Evolutionary conservation across 164 flowering plant genomes (phyloP), one percentile per base, ranked within the genome.

Genomic region (Buxus sempervirens): DNA sequence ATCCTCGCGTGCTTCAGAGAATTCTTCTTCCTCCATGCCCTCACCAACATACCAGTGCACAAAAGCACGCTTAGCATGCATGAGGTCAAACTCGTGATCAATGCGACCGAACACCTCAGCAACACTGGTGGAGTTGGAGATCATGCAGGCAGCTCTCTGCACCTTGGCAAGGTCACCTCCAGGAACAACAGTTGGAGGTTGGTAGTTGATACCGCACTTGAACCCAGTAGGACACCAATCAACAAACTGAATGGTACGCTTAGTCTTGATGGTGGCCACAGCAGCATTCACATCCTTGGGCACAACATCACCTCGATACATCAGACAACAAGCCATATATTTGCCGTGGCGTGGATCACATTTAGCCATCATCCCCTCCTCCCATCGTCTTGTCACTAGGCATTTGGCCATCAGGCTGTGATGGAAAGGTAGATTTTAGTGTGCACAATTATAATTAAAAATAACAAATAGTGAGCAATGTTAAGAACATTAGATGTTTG

Each of bases 21-120:
- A 86, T 67, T 86, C 90, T 54, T 88, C 90, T 71, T 86, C 90
- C 70, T 86, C 90, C 90, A 86, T 86, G 16, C 90, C 90, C 84
- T 86, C 90, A 60, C 90, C 90, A 4, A 86, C 90, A 36, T 84
- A 86, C 90, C 90, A 86, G 70, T 86, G 90, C 26, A 86, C 90
- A 38, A 86, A 86, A 19, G 88, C 88, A 21, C 89, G 74, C 75
- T 85, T 85, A 23, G 85, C 80, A 67, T 85, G 83, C 89, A 85
- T 85, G 24, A 81, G 81, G 56, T 84, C 87, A 62, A 86, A 86
- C 76, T 86, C 84, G 74, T 78, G 81, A 65, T 86, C 88, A 60
- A 86, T 84, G 28, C 90, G 72, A 2, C 83, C 79, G 76, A 84
- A 86, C 73, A 86, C 90, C 74, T 84, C 87, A 9, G 86, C 90